Conservation (phyloP, 441 rosid genomes). For the Mallotus japonicus region DNA sequence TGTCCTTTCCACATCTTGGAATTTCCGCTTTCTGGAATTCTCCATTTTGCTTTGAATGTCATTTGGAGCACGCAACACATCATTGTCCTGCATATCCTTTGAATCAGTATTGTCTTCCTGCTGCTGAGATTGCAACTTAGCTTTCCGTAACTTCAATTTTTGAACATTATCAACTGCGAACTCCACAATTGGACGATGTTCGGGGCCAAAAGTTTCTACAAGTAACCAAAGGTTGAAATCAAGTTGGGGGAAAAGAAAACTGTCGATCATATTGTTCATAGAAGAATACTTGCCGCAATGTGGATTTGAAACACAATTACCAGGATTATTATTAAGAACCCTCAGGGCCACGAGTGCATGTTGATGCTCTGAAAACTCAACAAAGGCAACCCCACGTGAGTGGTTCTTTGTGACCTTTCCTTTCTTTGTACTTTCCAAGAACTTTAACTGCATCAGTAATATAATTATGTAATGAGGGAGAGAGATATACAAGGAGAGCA, state of each 20-base stretch:
- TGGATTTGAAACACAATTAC: conserved; percentile 35
- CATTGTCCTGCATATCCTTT: conserved; percentile 29
- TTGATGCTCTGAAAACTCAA: conserved; percentile 76
- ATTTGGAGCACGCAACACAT: conserved; percentile 21
- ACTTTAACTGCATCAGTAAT: conserved; percentile 57
- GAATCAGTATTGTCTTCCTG: conserved; percentile 31
- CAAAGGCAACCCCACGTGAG: conserved; percentile 86
- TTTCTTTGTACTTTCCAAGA: conserved; percentile 59
- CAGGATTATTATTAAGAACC: conserved; percentile 92
- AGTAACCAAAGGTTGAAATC: conserved; percentile 16
- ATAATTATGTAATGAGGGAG: not conserved
- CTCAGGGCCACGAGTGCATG: conserved; percentile 91
- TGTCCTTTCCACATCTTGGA: conserved; percentile 30
- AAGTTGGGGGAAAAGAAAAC: not conserved
- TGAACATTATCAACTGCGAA: conserved; percentile 81
- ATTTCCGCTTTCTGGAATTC: conserved; percentile 45
- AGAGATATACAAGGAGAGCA: not conserved
- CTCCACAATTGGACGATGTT: conserved; percentile 77
- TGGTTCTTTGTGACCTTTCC: conserved; percentile 59
- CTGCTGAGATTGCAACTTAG: conserved; percentile 41
- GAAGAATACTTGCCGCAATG: not conserved
- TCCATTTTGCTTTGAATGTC: conserved; percentile 21
- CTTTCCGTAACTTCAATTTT: conserved; percentile 61
- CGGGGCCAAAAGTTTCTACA: conserved; percentile 78
- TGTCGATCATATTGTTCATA: not conserved